These are phyloP conservation scores for Aspergillus viridinutans DNA, from an alignment of 2,329 filamentous ascomycete species.

Conservation along the genomic window DNA sequence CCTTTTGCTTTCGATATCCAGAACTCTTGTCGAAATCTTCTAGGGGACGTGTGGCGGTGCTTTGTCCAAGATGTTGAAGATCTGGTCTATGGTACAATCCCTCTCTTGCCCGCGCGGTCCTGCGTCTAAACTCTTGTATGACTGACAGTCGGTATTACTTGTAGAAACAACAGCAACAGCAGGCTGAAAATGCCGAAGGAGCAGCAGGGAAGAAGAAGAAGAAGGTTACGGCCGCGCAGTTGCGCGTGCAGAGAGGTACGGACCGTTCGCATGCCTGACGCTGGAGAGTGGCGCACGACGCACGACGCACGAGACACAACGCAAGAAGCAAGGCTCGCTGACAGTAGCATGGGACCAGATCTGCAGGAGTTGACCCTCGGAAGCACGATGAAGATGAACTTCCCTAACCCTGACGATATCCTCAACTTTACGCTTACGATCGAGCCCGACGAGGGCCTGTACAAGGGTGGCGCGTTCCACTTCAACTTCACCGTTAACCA, in stretches of 20 bases:
- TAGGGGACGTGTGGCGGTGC: conserved; percentile 11
- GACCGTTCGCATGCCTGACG: conserved; percentile 2
- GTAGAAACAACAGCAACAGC: conserved; percentile 77
- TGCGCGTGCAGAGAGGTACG: conserved; percentile 91
- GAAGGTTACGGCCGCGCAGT: conserved; percentile 94
- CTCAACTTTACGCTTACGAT: conserved; percentile 51
- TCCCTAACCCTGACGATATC: conserved; percentile 55
- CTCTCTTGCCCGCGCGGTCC: background rate
- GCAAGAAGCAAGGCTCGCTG: background rate
- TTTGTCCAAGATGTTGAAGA: conserved; percentile 80
- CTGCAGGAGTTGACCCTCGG: conserved; percentile 50
- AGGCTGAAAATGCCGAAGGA: conserved; percentile 88
- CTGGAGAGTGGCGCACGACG: background rate
- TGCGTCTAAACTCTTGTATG: background rate
- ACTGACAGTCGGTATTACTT: background rate
- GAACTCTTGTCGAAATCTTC: background rate
- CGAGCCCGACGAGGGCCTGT: conserved; percentile 61
- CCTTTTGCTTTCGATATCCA: background rate
- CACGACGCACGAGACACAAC: background rate
- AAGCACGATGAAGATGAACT: conserved; percentile 54
- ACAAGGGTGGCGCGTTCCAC: conserved; percentile 80
- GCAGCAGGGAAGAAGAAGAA: conserved; percentile 83
- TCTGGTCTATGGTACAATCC: conserved; percentile 88
- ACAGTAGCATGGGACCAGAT: conserved; percentile 26
- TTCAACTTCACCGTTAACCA: conserved; percentile 92